Evolutionary conservation across 2,329 filamentous ascomycete species (phyloP).

Genomic region (Dactylella cylindrospora): DNA sequence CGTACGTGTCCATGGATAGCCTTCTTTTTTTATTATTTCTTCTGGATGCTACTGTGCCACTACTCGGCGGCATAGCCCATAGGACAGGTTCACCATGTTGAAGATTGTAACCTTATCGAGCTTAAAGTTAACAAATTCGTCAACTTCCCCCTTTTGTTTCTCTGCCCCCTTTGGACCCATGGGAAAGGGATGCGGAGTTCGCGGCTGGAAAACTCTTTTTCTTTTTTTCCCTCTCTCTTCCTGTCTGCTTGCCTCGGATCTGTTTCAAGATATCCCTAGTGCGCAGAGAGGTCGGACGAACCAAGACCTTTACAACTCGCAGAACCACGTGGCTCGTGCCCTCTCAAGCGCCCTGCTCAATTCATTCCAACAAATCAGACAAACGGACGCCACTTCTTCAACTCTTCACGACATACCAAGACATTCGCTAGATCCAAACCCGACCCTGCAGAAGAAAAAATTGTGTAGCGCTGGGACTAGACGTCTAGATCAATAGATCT

Average conservation of each 20-base stretch:
- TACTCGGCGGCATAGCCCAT: constrained; percentile 3
- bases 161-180: not conserved
- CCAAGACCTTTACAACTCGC: constrained; percentile 2
- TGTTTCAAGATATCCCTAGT: constrained; percentile 29
- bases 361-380: constrained; percentile 28
- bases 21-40: no score
- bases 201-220: not conserved
- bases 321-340: constrained; percentile 21
- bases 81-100: constrained; percentile 2
- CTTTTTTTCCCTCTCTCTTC: constrained; percentile 13
- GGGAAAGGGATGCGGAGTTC: not conserved
- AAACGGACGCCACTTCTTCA: constrained; percentile 17
- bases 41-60: constrained; percentile 27
- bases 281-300: constrained; percentile 29
- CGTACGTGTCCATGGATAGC: no score
- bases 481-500: constrained; percentile 9
- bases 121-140: constrained; percentile 13
- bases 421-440: constrained; percentile 15
- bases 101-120: constrained; percentile 5
- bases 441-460: no score
- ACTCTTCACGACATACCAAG: constrained; percentile 36
- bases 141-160: constrained; percentile 4
- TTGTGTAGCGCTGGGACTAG: constrained; percentile 38
- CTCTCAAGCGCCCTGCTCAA: constrained; percentile 28
- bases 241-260: constrained; percentile 33